Base-by-base conservation (phyloP, 1,139 yeast species). In the Yamadazyma conglobata region DNA sequence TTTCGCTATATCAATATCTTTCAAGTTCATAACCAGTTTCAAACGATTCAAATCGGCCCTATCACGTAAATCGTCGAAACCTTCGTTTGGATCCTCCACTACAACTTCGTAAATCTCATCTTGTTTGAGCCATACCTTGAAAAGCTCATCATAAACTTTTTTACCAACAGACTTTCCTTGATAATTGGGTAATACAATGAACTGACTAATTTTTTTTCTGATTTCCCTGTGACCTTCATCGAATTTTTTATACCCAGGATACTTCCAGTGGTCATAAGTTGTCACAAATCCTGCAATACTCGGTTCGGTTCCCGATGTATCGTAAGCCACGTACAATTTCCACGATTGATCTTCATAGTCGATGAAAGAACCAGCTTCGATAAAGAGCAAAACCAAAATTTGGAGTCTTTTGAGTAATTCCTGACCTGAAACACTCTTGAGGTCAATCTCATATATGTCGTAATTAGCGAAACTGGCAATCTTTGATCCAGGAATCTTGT, bases 21-120 rank as follows among this genome's bases (percentile, higher is more conserved):
- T 31, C n/a, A 38, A 25, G 17, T 42, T 38, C 6, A 44, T 14
- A 14, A 34, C 35, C 13, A 31, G 28, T 12, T 45, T 49, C 28
- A 88, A 58, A 41, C 84, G 60, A 27, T 63, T 58, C 43, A 91
- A 64, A 51, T 91, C 98, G 37, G 80, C 72, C 19, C 91, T 64
- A 54, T 91, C 97, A 40, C 98, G 70, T 46, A 93, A 61, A 50
- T 86, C 95, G 50, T 91, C 98, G 58, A 91, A 91, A 25, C 79
- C 77, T 53, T 89, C 96, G 50, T 84, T 86, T 3, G 98, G 98
- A 52, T 93, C 98, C 53, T 91, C 98, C 7, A 93, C 89, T 0
- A 91, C 88, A 24, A 91, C 70, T 48, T 89, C 95, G 22, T 64
- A 58, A n/a, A 88, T 75, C 3, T 52, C 41, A 0, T 55, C 47